A percentile compares a stretch with the other conserved stretches of the same genome.
These are phyloP conservation scores for Solanum rostratum DNA, from an alignment of 257 asterid genomes.

Conservation along the genomic window DNA sequence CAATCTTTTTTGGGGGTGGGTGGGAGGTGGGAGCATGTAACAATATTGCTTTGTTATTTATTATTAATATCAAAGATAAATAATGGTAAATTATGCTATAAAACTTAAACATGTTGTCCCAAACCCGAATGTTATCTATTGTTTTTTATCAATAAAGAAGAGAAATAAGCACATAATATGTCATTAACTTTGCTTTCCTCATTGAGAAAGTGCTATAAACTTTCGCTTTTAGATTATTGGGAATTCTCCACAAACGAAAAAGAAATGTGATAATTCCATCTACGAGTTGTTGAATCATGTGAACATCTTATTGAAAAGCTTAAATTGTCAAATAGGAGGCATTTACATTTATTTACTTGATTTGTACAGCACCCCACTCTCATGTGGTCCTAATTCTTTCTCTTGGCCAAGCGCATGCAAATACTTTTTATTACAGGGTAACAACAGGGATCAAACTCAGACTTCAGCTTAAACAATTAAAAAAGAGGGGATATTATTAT, in stretches of 20 bases:
- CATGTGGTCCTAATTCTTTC: neutral
- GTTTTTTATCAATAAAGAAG: neutral
- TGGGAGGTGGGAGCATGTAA: neutral
- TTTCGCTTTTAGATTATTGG: neutral
- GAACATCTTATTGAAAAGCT: neutral
- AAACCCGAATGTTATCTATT: neutral
- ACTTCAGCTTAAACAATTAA: neutral
- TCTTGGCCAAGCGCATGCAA: neutral
- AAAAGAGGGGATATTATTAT: neutral
- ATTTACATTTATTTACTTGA: neutral
- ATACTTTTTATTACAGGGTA: neutral
- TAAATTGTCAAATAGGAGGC: neutral
- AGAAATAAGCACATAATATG: neutral
- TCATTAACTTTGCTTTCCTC: neutral
- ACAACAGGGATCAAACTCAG: neutral
- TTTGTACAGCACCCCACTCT: neutral
- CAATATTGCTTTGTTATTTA: neutral
- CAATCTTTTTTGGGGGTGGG: neutral
- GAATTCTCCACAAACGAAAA: neutral
- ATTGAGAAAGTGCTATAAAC: neutral
- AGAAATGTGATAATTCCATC: neutral
- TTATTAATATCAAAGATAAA: neutral
- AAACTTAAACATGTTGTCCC: neutral
- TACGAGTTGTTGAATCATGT: neutral
- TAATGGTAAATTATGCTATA: neutral